Conservation (phyloP, 768 basidiomycete genomes). For the Krasilnikovozyma curviuscula region DNA sequence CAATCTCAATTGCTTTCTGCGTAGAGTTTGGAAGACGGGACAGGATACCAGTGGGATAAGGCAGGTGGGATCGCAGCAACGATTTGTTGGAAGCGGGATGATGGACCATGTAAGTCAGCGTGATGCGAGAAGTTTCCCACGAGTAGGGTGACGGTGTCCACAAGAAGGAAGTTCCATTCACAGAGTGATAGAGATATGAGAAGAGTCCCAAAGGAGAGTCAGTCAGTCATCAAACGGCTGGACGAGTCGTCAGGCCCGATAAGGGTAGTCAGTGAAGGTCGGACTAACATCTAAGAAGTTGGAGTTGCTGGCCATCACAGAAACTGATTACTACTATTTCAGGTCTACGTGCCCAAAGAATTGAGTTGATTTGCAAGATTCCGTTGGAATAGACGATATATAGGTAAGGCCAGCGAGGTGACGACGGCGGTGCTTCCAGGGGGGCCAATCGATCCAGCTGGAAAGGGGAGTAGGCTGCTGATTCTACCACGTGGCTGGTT, state of each 20-base stretch:
- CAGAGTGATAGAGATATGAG: not conserved
- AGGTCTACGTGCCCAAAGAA: too few relatives aligned
- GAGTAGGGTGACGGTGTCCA: not conserved
- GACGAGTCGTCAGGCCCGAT: not conserved
- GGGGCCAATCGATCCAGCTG: too few relatives aligned
- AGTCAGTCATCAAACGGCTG: not conserved
- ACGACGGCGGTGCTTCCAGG: too few relatives aligned
- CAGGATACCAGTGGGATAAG: not conserved
- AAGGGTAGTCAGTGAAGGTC: not conserved
- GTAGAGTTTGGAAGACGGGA: not conserved
- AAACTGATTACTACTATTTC: too few relatives aligned
- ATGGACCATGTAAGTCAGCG: not conserved
- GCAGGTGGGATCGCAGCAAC: not conserved
- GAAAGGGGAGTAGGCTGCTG: too few relatives aligned
- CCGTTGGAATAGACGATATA: too few relatives aligned
- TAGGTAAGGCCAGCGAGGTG: too few relatives aligned
- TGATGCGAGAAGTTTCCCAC: not conserved
- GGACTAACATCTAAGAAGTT: conserved; percentile 27
- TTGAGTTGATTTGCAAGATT: too few relatives aligned
- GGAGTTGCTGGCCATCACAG: conserved; percentile 18
- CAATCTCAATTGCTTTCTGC: conserved; percentile 70
- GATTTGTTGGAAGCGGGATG: not conserved
- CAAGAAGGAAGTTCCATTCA: conserved; percentile 10
- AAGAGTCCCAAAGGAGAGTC: conserved; percentile 7
- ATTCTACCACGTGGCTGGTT: too few relatives aligned